Base-by-base conservation (phyloP, 1,284 basidiomycete genomes). In the Waitea zeae region DNA sequence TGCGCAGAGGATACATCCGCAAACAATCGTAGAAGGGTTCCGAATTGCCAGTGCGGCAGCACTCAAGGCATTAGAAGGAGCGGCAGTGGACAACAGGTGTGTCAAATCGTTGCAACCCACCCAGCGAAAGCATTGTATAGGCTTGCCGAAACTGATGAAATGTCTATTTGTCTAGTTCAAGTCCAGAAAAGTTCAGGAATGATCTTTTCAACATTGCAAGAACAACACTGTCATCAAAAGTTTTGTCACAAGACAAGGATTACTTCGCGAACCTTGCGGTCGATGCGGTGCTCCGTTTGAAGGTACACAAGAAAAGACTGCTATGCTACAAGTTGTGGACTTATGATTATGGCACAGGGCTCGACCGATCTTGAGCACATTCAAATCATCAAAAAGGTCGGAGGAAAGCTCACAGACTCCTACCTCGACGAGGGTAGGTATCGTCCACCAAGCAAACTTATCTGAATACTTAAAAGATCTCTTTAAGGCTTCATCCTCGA, bases 181-280 rank as follows among this genome's bases (percentile, higher is more conserved):
- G 97, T 57, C 61, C 70, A 12, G 60, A 55, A 24, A 66, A 65
- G 30, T 97, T 98, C 65, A 71, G 88, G 32, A 60, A 79, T 53
- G 93, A 97, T 59, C 61, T 97, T 35, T 73, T 96, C 61, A 96
- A 97, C 56, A 98, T 98, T 52, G 93, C 93, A 2, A 69, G 83
- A 40, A 99, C 95, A 27, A 99, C 95, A 0, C 59, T 98, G 32
- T 93, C 87, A 14, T 93, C 87, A 46, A 99, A 98, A 60, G 95
- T 99, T 17, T 67, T 98, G 34, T 76, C 88, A 0, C 89, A 95
- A 54, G 92, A 97, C 63, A 98, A 99, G 62, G 78, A 90, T 38
- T 98, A 98, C 58, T 99, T 99, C 59, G 84, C 95, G 33, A 96
- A 97, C 49, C 76, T 99, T 29, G 93, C 95, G 2, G 93, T 99